These are phyloP conservation scores for Nakaseomyces sp. DNA, from an alignment of 1,139 yeast species.

Conservation along the genomic window DNA sequence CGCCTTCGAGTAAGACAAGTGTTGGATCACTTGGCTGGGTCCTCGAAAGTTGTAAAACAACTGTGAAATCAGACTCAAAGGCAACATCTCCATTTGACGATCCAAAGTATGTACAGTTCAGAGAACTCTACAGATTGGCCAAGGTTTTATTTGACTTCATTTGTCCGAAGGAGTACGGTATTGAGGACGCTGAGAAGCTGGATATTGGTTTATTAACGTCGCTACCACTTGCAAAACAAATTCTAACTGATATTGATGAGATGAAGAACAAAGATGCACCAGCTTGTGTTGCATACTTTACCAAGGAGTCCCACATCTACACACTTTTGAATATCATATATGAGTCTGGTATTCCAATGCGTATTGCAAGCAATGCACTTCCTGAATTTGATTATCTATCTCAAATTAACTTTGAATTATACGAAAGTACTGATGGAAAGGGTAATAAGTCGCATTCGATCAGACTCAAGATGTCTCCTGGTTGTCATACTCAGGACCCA, in stretches of 20 bases:
- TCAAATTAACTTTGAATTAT: conserved; percentile 87
- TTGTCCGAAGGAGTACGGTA: conserved; percentile 98
- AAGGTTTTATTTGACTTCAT: conserved; percentile 93
- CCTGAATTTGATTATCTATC: conserved; percentile 95
- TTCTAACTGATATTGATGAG: conserved; percentile 67
- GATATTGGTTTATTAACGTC: conserved; percentile 94
- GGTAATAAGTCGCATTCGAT: conserved; percentile 79
- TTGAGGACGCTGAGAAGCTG: conserved; percentile 86
- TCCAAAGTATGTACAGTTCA: conserved; percentile 65
- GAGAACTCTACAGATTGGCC: conserved; percentile 83
- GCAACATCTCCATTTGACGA: conserved; percentile 65
- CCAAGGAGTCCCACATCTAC: conserved; percentile 95
- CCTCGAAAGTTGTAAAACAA: conserved; percentile 42
- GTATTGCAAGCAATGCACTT: conserved; percentile 84
- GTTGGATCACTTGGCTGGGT: conserved; percentile 76
- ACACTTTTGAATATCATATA: conserved; percentile 83
- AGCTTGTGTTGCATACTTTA: conserved; percentile 81
- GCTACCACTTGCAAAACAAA: conserved; percentile 85
- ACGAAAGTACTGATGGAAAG: conserved; percentile 64
- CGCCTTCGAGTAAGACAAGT: conserved; percentile 32
- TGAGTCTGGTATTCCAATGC: conserved; percentile 91
- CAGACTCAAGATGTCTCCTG: conserved; percentile 85
- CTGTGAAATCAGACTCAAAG: conserved; percentile 29
- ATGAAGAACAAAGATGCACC: conserved; percentile 74
- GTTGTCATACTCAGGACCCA: conserved; percentile 97